Evolutionary conservation across 148 eudicot species (phyloP).

Genomic region (Nyssa sinensis): DNA sequence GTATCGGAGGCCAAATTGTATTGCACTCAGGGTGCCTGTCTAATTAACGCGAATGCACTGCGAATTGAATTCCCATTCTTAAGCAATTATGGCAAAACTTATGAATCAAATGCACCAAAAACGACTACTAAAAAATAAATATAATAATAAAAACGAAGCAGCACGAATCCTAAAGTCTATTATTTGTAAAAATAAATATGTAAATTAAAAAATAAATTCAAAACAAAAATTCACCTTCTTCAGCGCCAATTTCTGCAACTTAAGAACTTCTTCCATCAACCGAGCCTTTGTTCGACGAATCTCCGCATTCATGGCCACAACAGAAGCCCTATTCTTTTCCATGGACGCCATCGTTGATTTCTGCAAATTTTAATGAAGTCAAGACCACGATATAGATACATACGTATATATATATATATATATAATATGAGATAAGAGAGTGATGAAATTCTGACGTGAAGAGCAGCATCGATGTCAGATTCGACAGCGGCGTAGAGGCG

Average conservation of each 20-base stretch:
- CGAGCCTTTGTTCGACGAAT: slow-evolving; percentile 84
- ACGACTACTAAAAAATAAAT: too few relatives aligned
- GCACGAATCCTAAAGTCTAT: too few relatives aligned
- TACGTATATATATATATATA: not conserved
- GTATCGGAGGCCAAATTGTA: too few relatives aligned
- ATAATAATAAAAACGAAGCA: too few relatives aligned
- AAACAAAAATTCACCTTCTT: slow-evolving; percentile 86
- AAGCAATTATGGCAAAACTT: too few relatives aligned
- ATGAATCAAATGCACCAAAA: too few relatives aligned
- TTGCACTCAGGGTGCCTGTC: too few relatives aligned
- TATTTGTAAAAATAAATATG: too few relatives aligned
- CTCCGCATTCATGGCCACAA: slow-evolving; percentile 89
- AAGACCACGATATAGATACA: not conserved
- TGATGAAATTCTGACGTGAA: slow-evolving; percentile 31
- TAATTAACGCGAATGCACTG: too few relatives aligned
- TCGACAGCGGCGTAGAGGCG: slow-evolving; percentile 73
- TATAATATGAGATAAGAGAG: too few relatives aligned
- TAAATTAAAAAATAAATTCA: too few relatives aligned
- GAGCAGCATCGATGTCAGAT: slow-evolving; percentile 64
- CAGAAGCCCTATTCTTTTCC: slow-evolving; percentile 71
- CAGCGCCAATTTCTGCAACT: slow-evolving; percentile 77
- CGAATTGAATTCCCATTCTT: too few relatives aligned
- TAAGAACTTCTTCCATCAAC: slow-evolving; percentile 81
- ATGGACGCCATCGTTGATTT: slow-evolving; percentile 67
- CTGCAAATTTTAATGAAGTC: slow-evolving; percentile 26